Percentiles rank a stretch among this genome's conserved stretches.
Evolutionary conservation across 768 basidiomycete species (phyloP).

Genomic region (Boletus vermiculosoides): DNA sequence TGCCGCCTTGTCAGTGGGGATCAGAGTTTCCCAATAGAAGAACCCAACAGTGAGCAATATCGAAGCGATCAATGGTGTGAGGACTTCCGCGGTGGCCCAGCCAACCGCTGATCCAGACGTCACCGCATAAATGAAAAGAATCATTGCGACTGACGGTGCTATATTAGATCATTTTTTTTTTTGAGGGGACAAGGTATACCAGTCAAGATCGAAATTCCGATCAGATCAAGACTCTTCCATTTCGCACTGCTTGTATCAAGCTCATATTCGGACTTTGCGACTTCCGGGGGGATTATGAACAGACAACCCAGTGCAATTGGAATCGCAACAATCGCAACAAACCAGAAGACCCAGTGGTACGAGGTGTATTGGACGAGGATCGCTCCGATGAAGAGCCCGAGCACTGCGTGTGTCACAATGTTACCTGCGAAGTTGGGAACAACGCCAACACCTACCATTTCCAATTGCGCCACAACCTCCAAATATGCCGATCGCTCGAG

Average conservation of each 20-base stretch:
- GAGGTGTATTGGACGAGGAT: slow-evolving; percentile 39
- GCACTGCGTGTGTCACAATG: slow-evolving; percentile 24
- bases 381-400: slow-evolving; percentile 45
- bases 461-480: slow-evolving; percentile 47
- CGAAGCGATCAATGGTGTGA: slow-evolving; percentile 47
- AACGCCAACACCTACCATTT: slow-evolving; percentile 33
- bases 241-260: slow-evolving; percentile 4
- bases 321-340: slow-evolving; percentile 40
- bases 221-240: slow-evolving; percentile 36
- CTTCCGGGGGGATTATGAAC: slow-evolving; percentile 35
- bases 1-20: slow-evolving; percentile 42
- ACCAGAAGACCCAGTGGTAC: slow-evolving; percentile 55
- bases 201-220: slow-evolving; percentile 40
- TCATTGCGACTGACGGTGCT: slow-evolving; percentile 29
- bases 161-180: background rate
- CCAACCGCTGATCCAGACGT: slow-evolving; percentile 48
- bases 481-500: slow-evolving; percentile 48
- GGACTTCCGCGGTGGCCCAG: slow-evolving; percentile 46
- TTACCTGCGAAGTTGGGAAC: background rate
- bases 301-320: slow-evolving; percentile 33
- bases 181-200: slow-evolving; percentile 18
- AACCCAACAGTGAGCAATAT: slow-evolving; percentile 41
- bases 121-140: slow-evolving; percentile 42
- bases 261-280: slow-evolving; percentile 1
- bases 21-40: slow-evolving; percentile 48